Conservation (phyloP, 2,329 filamentous ascomycete genomes). For the Dothistroma pini region DNA sequence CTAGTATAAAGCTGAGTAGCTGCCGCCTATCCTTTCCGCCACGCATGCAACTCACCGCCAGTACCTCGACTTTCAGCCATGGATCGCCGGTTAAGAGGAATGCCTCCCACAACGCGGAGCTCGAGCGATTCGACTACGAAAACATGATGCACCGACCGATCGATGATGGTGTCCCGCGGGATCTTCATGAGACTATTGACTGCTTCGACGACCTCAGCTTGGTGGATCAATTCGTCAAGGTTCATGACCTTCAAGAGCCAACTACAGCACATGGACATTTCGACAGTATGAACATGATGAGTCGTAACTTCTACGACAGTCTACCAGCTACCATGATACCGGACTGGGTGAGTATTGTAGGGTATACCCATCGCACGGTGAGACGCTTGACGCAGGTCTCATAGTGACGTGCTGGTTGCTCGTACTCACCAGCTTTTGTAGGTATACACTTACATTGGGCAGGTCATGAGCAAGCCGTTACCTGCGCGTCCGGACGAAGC, state of each 20-base stretch:
- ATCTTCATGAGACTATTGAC: not conserved
- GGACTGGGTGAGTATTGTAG: not conserved
- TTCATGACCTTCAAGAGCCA: not conserved
- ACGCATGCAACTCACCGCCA: conserved; percentile 11
- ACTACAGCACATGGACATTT: not conserved
- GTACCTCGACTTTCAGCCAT: not conserved
- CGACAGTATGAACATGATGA: not conserved
- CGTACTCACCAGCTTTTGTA: too few relatives aligned
- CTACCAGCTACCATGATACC: not conserved
- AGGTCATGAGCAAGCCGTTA: conserved; percentile 2
- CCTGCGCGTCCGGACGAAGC: not conserved
- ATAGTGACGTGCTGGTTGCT: too few relatives aligned
- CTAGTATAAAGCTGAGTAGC: conserved; percentile 1
- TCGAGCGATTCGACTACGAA: not conserved
- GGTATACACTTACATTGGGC: too few relatives aligned
- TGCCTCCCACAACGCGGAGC: not conserved
- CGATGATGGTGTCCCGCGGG: not conserved
- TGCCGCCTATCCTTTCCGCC: conserved; percentile 16
- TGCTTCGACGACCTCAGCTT: not conserved
- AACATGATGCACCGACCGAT: not conserved
- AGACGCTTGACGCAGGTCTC: too few relatives aligned
- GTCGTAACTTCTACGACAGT: not conserved
- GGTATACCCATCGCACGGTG: too few relatives aligned
- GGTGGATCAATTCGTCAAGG: not conserved
- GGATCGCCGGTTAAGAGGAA: conserved; percentile 12